Conservation (phyloP, 306 rosid genomes). For the Medicago arabica region DNA sequence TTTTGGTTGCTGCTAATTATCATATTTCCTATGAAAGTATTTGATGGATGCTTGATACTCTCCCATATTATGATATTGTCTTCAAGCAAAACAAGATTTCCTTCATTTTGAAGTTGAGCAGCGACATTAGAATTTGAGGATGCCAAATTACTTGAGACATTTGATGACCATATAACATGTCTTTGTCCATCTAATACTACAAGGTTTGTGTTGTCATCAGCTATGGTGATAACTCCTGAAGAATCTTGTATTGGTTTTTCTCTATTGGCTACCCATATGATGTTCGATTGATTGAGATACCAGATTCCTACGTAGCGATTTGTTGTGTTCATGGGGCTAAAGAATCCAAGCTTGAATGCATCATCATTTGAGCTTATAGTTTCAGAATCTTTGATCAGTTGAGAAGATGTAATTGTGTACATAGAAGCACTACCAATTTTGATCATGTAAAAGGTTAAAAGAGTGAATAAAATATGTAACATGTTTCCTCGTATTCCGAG, state of each 20-base stretch:
- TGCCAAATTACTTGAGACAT: constrained; percentile 33
- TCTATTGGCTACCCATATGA: constrained; percentile 58
- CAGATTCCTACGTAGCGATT: constrained; percentile 52
- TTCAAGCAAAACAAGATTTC: constrained; percentile 52
- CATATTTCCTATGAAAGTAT: constrained; percentile 32
- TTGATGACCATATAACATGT: constrained; percentile 48
- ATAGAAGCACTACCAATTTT: background rate
- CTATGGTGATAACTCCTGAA: constrained; percentile 38
- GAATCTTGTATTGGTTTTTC: constrained; percentile 37
- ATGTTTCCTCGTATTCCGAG: background rate
- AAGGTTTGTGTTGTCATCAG: constrained; percentile 34
- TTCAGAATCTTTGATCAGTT: constrained; percentile 5
- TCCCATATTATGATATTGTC: constrained; percentile 40
- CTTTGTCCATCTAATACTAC: constrained; percentile 36
- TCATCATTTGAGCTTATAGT: constrained; percentile 1
- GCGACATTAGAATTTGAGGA: constrained; percentile 11
- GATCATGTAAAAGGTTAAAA: background rate
- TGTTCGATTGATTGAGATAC: constrained; percentile 21
- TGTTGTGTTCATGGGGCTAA: constrained; percentile 40
- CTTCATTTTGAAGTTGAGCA: constrained; percentile 36
- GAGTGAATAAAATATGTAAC: background rate
- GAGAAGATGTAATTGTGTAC: background rate
- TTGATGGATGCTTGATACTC: constrained; percentile 48
- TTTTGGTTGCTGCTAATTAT: background rate
- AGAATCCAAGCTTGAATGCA: constrained; percentile 53